These are phyloP conservation scores for Roridomyces roridus DNA, from an alignment of 768 basidiomycete genomes.

Conservation along the genomic window DNA sequence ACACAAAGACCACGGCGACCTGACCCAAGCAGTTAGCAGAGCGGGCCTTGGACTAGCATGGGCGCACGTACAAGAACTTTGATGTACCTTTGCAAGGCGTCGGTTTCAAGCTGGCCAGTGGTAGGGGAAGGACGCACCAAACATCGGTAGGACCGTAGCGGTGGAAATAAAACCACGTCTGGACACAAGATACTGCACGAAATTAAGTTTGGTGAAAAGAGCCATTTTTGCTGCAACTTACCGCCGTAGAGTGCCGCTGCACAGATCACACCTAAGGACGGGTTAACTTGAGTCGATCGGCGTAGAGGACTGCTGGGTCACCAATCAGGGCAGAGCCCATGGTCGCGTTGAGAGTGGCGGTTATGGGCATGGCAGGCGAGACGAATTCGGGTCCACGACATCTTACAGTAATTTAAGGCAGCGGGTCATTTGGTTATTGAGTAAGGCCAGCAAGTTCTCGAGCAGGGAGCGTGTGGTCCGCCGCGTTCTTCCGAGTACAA, in stretches of 20 bases:
- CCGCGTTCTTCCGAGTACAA: conserved; percentile 14
- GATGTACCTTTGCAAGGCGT: conserved; percentile 45
- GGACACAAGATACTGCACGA: conserved; percentile 56
- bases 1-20: conserved; percentile 55
- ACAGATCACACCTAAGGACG: conserved; percentile 5
- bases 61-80: conserved; percentile 47
- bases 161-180: conserved; percentile 62
- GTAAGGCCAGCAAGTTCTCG: conserved; percentile 17
- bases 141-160: conserved; percentile 37
- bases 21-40: conserved; percentile 24
- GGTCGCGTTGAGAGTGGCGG: conserved; percentile 16
- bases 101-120: conserved; percentile 34
- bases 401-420: conserved; percentile 23
- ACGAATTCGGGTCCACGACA: conserved; percentile 7
- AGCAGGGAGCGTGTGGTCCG: conserved; percentile 10
- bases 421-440: conserved; percentile 22
- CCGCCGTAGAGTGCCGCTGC: conserved; percentile 57
- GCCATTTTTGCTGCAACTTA: conserved; percentile 27
- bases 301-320: too few species aligned
- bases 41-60: not conserved
- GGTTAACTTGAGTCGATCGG: too few species aligned
- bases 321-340: conserved; percentile 20
- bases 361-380: conserved; percentile 3
- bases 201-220: not conserved
- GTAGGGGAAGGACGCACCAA: conserved; percentile 7